A percentile compares a stretch with the other conserved stretches of the same genome.
Evolutionary conservation across 306 rosid genomes (phyloP).

Genomic region (Ormosia emarginata): DNA sequence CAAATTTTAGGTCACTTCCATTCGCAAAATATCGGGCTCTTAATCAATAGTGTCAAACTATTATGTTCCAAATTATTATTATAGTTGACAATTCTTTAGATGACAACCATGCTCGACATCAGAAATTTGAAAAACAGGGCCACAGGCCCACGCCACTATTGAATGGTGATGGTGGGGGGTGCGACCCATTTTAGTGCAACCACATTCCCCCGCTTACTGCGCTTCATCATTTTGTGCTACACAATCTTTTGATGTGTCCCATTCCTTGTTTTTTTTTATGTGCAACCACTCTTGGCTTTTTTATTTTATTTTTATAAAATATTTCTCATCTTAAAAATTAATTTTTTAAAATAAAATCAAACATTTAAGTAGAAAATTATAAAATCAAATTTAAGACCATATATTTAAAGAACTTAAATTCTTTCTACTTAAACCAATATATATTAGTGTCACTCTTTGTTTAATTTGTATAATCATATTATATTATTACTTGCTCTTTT

Average conservation of each 20-base stretch:
- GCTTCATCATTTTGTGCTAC: constrained; percentile 12
- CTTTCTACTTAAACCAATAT: too few species aligned
- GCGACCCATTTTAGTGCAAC: background rate
- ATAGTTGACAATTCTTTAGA: constrained; percentile 14
- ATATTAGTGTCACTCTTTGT: background rate
- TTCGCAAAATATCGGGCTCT: background rate
- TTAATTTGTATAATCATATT: constrained; percentile 15
- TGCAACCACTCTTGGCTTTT: background rate
- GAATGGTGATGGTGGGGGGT: background rate
- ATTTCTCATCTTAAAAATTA: too few species aligned
- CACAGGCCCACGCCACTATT: constrained; percentile 11
- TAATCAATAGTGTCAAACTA: background rate
- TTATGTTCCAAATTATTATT: background rate
- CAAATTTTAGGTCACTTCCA: background rate
- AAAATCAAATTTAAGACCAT: too few species aligned
- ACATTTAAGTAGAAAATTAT: too few species aligned
- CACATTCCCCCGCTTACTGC: constrained; percentile 21
- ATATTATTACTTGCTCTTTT: constrained; percentile 23
- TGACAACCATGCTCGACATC: background rate
- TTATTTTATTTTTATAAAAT: too few species aligned
- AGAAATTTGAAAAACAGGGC: constrained; percentile 4
- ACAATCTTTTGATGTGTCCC: background rate
- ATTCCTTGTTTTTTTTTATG: background rate
- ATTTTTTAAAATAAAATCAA: too few species aligned
- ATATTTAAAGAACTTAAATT: too few species aligned